Base-by-base conservation (phyloP, 2,329 filamentous ascomycete species). In the Emmonsia crescens region DNA sequence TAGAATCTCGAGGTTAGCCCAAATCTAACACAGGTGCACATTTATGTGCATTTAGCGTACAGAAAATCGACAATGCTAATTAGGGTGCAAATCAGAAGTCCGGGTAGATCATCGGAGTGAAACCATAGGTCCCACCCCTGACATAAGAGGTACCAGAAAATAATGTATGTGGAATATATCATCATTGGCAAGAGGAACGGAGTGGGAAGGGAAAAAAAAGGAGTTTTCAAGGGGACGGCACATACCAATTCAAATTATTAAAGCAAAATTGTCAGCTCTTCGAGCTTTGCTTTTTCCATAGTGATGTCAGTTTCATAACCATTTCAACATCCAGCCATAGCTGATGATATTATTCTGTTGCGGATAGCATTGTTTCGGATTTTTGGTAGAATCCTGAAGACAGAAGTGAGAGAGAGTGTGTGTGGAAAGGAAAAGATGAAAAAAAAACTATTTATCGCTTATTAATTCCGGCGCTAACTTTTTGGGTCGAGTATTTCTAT, bases 81-180 rank as follows among this genome's bases (percentile, higher is more conserved):
- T 42, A 5, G 51, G 19, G 21, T 56, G 58, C 57, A 60, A 55
- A 70, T 90, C 87, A 90, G 87, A 89, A 89, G 87, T 89, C 86
- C 85, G 78, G 78, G 87, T 78, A 83, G 88, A 89, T 89, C 87
- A 90, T 88, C 76, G 85, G 80, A 71, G 77, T 71, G 76, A 73
- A 79, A 79, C 73, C 65, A 61, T 31, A 64, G 57, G 56, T 60
- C 57, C 59, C 52, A 71, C 70, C 81, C 79, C 84, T 91, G 86
- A 88, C 83, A 89, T 89, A 91, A 94, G 89, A 93, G 89, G 89
- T 94, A 89, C 89, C 89, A 93, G 88, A 92, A 86, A 80, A 79
- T 78, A 77, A 75, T 78, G 73, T 75, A 74, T 60, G 29, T 55
- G 77, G 78, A 79, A 77, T 79, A 79, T 83, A 83, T 91, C 88